A percentile compares a stretch with the other conserved stretches of the same genome.
Evolutionary conservation across 108 stramenopile species (phyloP).

Genomic region (Schizochytrium sp.): DNA sequence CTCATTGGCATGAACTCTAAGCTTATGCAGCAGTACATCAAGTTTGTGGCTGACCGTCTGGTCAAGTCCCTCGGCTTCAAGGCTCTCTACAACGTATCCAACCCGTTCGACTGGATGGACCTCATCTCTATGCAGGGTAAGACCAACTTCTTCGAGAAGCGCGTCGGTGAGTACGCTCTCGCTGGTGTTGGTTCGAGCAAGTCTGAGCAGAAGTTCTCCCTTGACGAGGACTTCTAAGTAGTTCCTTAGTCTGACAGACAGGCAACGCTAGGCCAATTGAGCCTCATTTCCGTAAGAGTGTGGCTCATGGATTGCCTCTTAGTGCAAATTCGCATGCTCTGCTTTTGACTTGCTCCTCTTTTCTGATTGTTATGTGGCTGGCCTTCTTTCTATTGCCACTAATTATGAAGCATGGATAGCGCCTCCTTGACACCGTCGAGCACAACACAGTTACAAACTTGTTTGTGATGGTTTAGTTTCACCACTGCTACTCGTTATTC

Average conservation of each 20-base stretch:
- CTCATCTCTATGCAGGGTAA: conserved; percentile 98
- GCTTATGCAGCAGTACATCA: conserved; percentile 98
- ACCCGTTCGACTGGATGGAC: conserved; percentile 99
- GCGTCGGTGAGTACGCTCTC: conserved; percentile 96
- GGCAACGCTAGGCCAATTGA: neutral
- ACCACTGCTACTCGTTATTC: too few relatives aligned
- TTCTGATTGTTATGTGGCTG: too few relatives aligned
- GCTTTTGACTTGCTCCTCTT: too few relatives aligned
- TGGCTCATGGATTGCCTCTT: too few relatives aligned
- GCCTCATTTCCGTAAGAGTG: too few relatives aligned
- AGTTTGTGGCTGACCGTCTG: conserved; percentile 99
- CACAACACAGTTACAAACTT: too few relatives aligned
- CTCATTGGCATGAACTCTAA: conserved; percentile 98
- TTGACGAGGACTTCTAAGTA: conserved; percentile 89
- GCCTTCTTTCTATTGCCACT: too few relatives aligned
- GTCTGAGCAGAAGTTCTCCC: conserved; percentile 85
- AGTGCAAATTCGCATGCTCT: too few relatives aligned
- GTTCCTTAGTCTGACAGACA: neutral
- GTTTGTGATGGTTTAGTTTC: too few relatives aligned
- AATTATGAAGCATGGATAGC: too few relatives aligned
- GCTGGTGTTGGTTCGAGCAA: conserved; percentile 88
- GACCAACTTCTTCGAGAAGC: conserved; percentile 93
- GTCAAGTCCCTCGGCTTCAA: conserved; percentile 85
- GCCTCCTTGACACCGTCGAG: too few relatives aligned
- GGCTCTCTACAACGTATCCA: conserved; percentile 86